These are phyloP conservation scores for Parsonsia alboflavescens DNA, from an alignment of 257 asterid species.

Conservation along the genomic window DNA sequence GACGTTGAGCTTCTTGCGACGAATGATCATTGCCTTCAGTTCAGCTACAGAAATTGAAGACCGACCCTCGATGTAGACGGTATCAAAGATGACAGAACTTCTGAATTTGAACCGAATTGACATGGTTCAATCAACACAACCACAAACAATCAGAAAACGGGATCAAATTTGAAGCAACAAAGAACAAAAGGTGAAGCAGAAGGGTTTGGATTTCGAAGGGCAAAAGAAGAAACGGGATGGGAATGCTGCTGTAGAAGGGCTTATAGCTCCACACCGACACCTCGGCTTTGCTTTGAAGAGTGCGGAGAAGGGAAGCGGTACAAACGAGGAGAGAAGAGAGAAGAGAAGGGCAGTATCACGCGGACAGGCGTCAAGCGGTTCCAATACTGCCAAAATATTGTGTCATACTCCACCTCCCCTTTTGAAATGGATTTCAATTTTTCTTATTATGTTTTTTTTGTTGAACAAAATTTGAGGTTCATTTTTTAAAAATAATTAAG, in stretches of 20 bases:
- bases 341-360: slow-evolving; percentile 5
- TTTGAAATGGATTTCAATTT: too few relatives aligned
- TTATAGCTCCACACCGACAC: not conserved
- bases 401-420: too few relatives aligned
- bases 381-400: too few relatives aligned
- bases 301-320: slow-evolving; percentile 2
- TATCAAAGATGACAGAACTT: slow-evolving; percentile 57
- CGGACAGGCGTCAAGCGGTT: not conserved
- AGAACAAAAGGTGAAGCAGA: not conserved
- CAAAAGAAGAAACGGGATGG: not conserved
- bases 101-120: slow-evolving; percentile 80
- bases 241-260: not conserved
- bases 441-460: too few relatives aligned
- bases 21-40: slow-evolving; percentile 42
- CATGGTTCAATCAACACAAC: slow-evolving; percentile 34
- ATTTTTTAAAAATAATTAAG: too few relatives aligned
- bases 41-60: slow-evolving; percentile 53
- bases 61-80: slow-evolving; percentile 56
- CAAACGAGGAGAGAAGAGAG: not conserved
- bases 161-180: not conserved
- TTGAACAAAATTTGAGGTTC: too few relatives aligned
- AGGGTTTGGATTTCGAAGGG: not conserved
- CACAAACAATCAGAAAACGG: not conserved
- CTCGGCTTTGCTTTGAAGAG: not conserved
- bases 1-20: slow-evolving; percentile 38